Evolutionary conservation across 2,329 filamentous ascomycete species (phyloP), one percentile per base, ranked within the genome.

Genomic region (Pseudogymnoascus sp.): DNA sequence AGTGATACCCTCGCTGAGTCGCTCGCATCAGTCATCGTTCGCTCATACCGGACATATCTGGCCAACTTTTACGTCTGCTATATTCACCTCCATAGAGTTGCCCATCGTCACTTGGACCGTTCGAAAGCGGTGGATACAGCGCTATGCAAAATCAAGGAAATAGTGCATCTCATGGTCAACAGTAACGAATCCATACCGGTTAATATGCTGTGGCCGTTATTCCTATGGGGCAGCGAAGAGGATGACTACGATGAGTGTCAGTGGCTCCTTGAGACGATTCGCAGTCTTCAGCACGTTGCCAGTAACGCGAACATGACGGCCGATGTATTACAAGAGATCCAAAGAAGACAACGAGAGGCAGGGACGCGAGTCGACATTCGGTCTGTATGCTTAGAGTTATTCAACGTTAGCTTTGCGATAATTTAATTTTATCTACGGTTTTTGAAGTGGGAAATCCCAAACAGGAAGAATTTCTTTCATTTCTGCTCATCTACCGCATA

Each of bases 11-110:
- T 83, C 28, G 79, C 79, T 9, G 75, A 75, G 33, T 76, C 78
- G 35, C 74, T 83, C 61, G 79, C 80, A 10, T 75, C 76, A 62
- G 76, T 78, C 35, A 78, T 82, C 62, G 82, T 80, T 1, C 74
- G 80, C 31, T 78, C 78, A 17, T 83, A 83, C 66, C 74, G 81
- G 35, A 81, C 80, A 1, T 83, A 82, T 68, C 74, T 83, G 9
- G 80, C 80, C 61, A 83, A 83, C 68, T 84, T 81, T 70, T 79
- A 82, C 66, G 80, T 81, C 9, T 80, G 78, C 68, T 82, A 81
- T 67, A 76, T 84, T 33, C 80, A 83, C 66, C 75, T 84, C 3
- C 82, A 84, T 66, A 76, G 82, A 2, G 81, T 84, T 8, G 82
- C 82, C 2, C 83, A 83, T 71, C 80, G 80, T 67, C 75, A 73